phyloP scores from a whole-genome alignment of 2,329 filamentous ascomycete species.

The Thielaviopsis musarum region DNA sequence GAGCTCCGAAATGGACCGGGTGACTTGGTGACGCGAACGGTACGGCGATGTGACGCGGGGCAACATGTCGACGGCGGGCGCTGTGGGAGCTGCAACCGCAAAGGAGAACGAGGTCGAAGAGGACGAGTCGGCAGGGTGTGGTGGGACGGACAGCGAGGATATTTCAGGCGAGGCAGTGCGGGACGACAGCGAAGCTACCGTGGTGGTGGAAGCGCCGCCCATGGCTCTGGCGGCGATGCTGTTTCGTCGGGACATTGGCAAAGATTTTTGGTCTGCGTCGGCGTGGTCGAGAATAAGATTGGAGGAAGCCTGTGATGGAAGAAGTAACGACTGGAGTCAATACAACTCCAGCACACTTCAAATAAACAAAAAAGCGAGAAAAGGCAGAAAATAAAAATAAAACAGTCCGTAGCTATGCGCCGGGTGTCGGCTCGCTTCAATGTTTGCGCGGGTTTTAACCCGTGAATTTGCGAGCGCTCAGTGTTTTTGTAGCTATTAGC shows the following conservation, averaged over 20 bases:
- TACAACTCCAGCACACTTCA: background rate
- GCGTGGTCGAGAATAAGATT: no score
- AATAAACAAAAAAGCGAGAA: background rate
- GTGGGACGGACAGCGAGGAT: background rate
- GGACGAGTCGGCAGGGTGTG: background rate
- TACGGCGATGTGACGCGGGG: conserved; percentile 10
- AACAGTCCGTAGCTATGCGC: background rate
- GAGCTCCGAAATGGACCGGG: conserved; percentile 38
- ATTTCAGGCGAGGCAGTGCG: background rate
- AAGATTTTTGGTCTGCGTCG: no score
- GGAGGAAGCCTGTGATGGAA: no score
- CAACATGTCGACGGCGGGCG: background rate
- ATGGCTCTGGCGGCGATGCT: background rate
- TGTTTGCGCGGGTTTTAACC: background rate
- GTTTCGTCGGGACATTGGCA: background rate
- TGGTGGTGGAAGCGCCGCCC: background rate
- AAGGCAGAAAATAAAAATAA: background rate
- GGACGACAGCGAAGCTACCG: background rate
- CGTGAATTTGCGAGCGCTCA: background rate
- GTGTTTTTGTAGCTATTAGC: background rate
- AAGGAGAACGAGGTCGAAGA: background rate
- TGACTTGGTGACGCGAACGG: conserved; percentile 32
- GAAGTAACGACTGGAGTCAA: no score
- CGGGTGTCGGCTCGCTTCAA: background rate
- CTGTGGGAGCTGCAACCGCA: background rate